Base-by-base conservation (phyloP, 352 stramenopile species). In the Achlya hypogyna region DNA sequence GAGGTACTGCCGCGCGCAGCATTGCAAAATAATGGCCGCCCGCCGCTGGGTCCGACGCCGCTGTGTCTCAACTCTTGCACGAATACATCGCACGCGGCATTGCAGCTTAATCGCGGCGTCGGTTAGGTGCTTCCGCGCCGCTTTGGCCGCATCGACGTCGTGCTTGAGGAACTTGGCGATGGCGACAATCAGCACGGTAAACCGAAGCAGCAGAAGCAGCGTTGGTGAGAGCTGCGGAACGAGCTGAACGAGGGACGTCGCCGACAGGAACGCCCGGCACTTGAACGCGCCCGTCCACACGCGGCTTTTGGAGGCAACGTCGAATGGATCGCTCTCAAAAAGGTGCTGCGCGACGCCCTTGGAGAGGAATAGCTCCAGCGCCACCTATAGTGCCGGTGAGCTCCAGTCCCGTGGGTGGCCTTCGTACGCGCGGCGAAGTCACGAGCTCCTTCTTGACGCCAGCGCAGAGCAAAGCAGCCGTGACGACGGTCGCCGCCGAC, bases 1-100 rank as follows among this genome's bases (percentile, higher is more conserved):
- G 51, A 93, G 75, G 51, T 82, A 72, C 52, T 90, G 82, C 0
- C 84, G 81, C 22, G 81, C 88, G 1, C 75, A 77, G 62, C 84
- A 91, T 66, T 93, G 82, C 52, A 93, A 85, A 4, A 56, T 43
- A 5, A 85, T 31, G 0, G 81, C 77, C 0, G 78, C 74, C 0
- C 52, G 29, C 35, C 73, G 84, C 62, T 80, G 70, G 23, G 53
- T 54, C 22, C 71, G 59, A 6, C 77, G 71, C 16, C 63, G 69
- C 14, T 54, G 67, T 1, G 88, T 65, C 27, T 72, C 35, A 1
- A 27, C 58, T 27, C 70, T 69, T 0, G 84, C 73, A 10, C 67
- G 65, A 1, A 70, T 32, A 2, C 71, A 65, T 12, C 84, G 78
- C 1, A 74, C 75, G 35, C 72, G 73, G 42, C 82, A 89, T 54